Evolutionary conservation across 108 stramenopile genomes (phyloP), one percentile per base, ranked within the genome.

Genomic region (Discostella stelligeroides): DNA sequence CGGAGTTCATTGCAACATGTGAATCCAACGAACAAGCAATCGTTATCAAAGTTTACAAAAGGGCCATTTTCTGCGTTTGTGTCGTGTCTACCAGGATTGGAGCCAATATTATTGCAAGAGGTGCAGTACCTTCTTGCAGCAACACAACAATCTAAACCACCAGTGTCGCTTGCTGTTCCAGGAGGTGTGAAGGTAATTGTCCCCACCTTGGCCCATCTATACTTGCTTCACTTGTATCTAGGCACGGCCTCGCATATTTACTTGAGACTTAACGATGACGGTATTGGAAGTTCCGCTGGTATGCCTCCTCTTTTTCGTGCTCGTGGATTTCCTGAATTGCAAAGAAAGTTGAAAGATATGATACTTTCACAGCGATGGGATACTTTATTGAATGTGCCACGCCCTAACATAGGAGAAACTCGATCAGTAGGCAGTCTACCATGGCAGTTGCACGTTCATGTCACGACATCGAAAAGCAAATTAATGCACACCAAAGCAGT

Each of bases 21-120:
- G 18, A 58, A 58, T 7, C 38, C 11, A 40, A 20, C 57, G 8
- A 18, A 58, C 34, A 58, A 38, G 17, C n/a, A 21, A 34, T n/a
- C 15, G 8, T 39, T 10, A n/a, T 15, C 34, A 18, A 58, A 74
- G 27, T 49, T 58, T 37, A 21, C 51, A 29, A 39, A 46, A 49
- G 63, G 64, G n/a, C 73, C 73, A 11, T 66, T 74, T 51, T 74
- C 73, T 47, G 29, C 76, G 23, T 75, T 83, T 30, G 79, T 83
- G 17, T 67, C 87, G 21, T 93, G 89, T 55, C 84, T 87, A 15
- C 89, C 89, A 25, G 90, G 90, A 43, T 62, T 94, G 30, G 89
- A 94, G 51, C 53, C 68, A 4, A 21, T 88, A 15, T 61, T 89
- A 23, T 55, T 50, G 9, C 18, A 76, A 24, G 91, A 92, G 79